A percentile compares a stretch with the other conserved stretches of the same genome.
phyloP scores from a whole-genome alignment of 768 basidiomycete genomes.

The Dioszegia aurantiaca region DNA sequence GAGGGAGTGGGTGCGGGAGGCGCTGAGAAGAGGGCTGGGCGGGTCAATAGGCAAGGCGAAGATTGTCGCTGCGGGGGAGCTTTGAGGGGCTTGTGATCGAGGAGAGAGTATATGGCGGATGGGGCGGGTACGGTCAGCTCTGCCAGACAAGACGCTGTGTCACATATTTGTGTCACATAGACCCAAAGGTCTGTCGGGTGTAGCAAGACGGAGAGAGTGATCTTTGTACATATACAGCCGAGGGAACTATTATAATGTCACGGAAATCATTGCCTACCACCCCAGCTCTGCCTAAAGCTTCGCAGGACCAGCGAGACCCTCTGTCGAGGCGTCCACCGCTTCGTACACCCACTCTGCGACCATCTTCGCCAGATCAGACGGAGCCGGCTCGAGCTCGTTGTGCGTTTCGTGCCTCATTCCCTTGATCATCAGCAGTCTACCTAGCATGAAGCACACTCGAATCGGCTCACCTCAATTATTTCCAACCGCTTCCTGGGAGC shows the following conservation, averaged over 20 bases:
- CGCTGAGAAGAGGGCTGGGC: constrained; percentile 10
- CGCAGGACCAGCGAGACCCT: not conserved
- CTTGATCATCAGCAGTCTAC: constrained; percentile 16
- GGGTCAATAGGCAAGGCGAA: constrained; percentile 5
- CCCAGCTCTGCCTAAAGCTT: constrained; percentile 17
- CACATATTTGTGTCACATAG: no score
- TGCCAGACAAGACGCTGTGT: no score
- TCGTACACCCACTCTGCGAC: constrained; percentile 36
- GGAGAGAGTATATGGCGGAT: no score
- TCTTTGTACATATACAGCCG: no score
- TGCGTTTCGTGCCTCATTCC: constrained; percentile 46
- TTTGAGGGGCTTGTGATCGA: not conserved
- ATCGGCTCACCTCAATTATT: constrained; percentile 30
- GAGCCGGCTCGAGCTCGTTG: constrained; percentile 40
- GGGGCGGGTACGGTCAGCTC: no score
- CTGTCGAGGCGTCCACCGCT: constrained; percentile 1
- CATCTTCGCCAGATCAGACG: constrained; percentile 26
- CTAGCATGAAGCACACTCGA: not conserved
- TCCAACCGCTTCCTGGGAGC: constrained; percentile 34
- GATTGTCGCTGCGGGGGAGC: not conserved
- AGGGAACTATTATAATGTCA: constrained; percentile 1
- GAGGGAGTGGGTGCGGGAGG: constrained; percentile 21
- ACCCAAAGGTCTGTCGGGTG: no score
- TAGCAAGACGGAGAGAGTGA: no score
- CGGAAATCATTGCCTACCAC: not conserved